Base-by-base conservation (phyloP, 768 basidiomycete species). In the Lactifluus subvellereus region DNA sequence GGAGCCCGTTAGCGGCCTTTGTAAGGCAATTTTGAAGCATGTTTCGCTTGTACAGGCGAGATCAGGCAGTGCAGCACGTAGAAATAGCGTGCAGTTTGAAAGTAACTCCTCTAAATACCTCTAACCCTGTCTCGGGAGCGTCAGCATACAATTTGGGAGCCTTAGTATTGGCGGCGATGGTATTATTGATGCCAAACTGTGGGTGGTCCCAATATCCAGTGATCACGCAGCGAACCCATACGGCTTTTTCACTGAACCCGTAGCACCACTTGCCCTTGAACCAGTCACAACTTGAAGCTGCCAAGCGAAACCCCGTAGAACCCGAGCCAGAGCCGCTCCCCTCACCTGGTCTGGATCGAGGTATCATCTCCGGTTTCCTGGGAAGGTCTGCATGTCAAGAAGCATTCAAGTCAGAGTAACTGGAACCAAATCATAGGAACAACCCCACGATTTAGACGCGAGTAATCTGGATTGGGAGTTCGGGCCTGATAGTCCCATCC, bases 121-220 rank as follows among this genome's bases (percentile, higher is more conserved):
- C 86, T 72, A 81, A 83, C 33, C 69, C 81, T 38, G 79, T 18
- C 71, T 88, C 27, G 90, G 91, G 71, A 91, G 89, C 71, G 77
- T 93, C 56, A 90, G 91, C 54, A 91, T 94, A 90, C 90, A 92
- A 69, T 94, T 94, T 71, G 91, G 91, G 54, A 92, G 89, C 72
- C 75, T 93, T 68, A 88, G 84, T 72, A 79, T 94, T 40, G 84
- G 84, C 38, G 88, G 85, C 7, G 89, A 91, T 62, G 74, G 76
- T 54, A 64, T 82, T 20, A 72, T 84, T 35, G 86, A 85, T 45
- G 64, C 77, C 35, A 76, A 77, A 60, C 68, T 79, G 86, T 87
- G 71, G 71, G 84, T 78, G 22, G 20, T 40, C 35, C 4, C 35
- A 16, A 42, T 59, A 9, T 8, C 35, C 27, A 27, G 27, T 59